These are phyloP conservation scores for Petrea volubilis DNA, from an alignment of 257 asterid genomes.

Conservation along the genomic window DNA sequence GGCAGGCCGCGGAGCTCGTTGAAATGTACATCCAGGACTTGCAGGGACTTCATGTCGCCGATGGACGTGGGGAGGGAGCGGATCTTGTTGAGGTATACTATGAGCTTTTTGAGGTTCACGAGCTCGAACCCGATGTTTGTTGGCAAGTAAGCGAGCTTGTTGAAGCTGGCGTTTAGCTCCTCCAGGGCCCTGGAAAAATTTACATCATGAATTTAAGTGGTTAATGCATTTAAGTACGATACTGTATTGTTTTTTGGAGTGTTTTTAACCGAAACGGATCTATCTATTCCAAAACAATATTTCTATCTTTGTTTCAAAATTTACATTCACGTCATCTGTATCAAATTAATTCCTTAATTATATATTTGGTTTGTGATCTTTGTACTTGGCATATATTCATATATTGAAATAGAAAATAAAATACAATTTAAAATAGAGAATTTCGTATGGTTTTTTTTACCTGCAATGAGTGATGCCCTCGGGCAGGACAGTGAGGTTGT, in stretches of 20 bases:
- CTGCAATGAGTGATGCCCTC: constrained; percentile 89
- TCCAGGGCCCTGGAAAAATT: constrained; percentile 60
- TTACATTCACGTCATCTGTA: too few relatives aligned
- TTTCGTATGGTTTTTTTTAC: constrained; percentile 43
- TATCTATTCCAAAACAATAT: too few relatives aligned
- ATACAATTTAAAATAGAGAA: too few relatives aligned
- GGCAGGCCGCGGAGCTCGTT: constrained; percentile 87
- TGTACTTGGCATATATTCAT: too few relatives aligned
- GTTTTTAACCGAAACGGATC: too few relatives aligned
- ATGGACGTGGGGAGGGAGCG: constrained; percentile 81
- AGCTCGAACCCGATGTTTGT: constrained; percentile 80
- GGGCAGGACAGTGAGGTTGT: constrained; percentile 74
- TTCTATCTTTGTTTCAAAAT: too few relatives aligned
- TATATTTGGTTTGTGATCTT: too few relatives aligned
- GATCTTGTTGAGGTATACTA: constrained; percentile 70
- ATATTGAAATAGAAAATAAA: too few relatives aligned
- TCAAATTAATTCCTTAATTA: too few relatives aligned
- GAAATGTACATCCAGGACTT: constrained; percentile 62
- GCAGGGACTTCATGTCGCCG: constrained; percentile 76
- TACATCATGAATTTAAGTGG: too few relatives aligned
- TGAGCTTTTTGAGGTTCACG: constrained; percentile 55
- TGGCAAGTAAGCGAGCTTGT: constrained; percentile 79
- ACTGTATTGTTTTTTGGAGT: too few relatives aligned
- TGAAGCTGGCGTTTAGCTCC: constrained; percentile 74
- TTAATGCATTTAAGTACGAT: too few relatives aligned